Evolutionary conservation across 2,329 filamentous ascomycete genomes (phyloP).

Genomic region (Coniella lustricola): DNA sequence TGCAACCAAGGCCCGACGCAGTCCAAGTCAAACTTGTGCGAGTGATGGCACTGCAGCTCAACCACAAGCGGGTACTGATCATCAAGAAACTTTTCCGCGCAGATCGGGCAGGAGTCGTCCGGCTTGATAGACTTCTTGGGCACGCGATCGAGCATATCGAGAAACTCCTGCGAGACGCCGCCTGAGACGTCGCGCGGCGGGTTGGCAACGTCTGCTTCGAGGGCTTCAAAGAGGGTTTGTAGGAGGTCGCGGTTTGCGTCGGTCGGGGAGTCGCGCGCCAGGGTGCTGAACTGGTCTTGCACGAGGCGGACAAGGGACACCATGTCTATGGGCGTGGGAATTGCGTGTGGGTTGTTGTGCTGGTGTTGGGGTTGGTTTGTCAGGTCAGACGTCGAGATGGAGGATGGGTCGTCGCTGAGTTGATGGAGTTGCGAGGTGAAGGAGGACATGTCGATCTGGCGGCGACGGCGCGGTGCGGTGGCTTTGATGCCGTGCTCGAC

Average conservation of each 20-base stretch:
- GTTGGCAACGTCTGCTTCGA: slow-evolving; percentile 44
- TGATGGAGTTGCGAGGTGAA: slow-evolving; percentile 53
- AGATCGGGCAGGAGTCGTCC: slow-evolving; percentile 55
- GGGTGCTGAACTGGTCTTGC: slow-evolving; percentile 50
- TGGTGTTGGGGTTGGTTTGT: slow-evolving; percentile 22
- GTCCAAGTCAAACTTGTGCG: slow-evolving; percentile 56
- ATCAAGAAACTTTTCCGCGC: slow-evolving; percentile 54
- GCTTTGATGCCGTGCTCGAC: slow-evolving; percentile 58
- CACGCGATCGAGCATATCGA: slow-evolving; percentile 55
- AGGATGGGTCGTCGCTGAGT: slow-evolving; percentile 30
- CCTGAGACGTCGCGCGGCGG: slow-evolving; percentile 41
- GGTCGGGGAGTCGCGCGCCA: slow-evolving; percentile 41
- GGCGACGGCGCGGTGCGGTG: slow-evolving; percentile 34
- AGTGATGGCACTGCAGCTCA: slow-evolving; percentile 53
- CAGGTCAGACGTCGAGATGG: slow-evolving; percentile 22
- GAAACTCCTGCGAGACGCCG: slow-evolving; percentile 52
- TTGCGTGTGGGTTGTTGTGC: slow-evolving; percentile 48
- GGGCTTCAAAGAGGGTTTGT: slow-evolving; percentile 36
- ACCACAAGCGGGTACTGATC: slow-evolving; percentile 58
- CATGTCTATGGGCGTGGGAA: slow-evolving; percentile 53
- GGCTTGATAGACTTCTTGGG: slow-evolving; percentile 39
- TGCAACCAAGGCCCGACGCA: slow-evolving; percentile 60
- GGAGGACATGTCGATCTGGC: slow-evolving; percentile 57
- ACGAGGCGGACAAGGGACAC: slow-evolving; percentile 51
- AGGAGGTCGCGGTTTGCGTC: slow-evolving; percentile 44